A percentile compares a stretch with the other conserved stretches of the same genome.
These are phyloP conservation scores for Mrakiaceae sp. DNA, from an alignment of 1,284 basidiomycete species.

Conservation along the genomic window DNA sequence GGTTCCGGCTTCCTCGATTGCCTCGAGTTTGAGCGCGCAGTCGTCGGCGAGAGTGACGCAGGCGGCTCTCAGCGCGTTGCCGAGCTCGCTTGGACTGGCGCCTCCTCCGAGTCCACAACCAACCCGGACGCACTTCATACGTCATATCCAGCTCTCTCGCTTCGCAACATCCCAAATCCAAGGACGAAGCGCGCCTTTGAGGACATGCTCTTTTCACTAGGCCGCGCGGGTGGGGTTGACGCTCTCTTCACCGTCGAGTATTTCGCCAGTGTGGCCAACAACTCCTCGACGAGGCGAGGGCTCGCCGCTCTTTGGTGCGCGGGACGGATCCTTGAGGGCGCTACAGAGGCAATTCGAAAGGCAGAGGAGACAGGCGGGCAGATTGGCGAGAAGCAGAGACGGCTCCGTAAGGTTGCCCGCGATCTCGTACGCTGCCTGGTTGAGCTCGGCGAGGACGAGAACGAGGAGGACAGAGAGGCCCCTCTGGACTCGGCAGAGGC, in stretches of 20 bases:
- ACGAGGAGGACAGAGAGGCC: slow-evolving; percentile 22
- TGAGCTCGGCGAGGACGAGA: slow-evolving; percentile 54
- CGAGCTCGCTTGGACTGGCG: slow-evolving; percentile 22
- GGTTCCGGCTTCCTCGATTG: slow-evolving; percentile 68
- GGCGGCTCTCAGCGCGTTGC: slow-evolving; percentile 34
- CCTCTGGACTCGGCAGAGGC: slow-evolving; percentile 5
- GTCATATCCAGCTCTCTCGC: slow-evolving; percentile 36
- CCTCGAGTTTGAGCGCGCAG: slow-evolving; percentile 54
- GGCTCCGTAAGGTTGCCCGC: slow-evolving; percentile 53
- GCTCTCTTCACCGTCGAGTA: slow-evolving; percentile 68
- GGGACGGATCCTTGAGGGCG: slow-evolving; percentile 58
- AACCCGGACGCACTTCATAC: neutral
- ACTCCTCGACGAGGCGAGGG: slow-evolving; percentile 39
- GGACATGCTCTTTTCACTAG: slow-evolving; percentile 60
- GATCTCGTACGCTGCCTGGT: slow-evolving; percentile 52
- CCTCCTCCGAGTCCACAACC: slow-evolving; percentile 28
- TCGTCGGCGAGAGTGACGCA: slow-evolving; percentile 28
- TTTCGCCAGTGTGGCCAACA: slow-evolving; percentile 47
- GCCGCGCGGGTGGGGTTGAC: slow-evolving; percentile 51
- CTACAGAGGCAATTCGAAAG: slow-evolving; percentile 41
- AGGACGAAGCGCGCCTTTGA: slow-evolving; percentile 48
- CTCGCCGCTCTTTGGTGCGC: slow-evolving; percentile 77
- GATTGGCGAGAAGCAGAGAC: slow-evolving; percentile 32
- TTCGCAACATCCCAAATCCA: slow-evolving; percentile 51
- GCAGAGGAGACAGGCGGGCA: slow-evolving; percentile 22